A percentile compares a stretch with the other conserved stretches of the same genome.
Conservation (phyloP, 129 eudicot genomes). For the Gnaphalium uliginosum region DNA sequence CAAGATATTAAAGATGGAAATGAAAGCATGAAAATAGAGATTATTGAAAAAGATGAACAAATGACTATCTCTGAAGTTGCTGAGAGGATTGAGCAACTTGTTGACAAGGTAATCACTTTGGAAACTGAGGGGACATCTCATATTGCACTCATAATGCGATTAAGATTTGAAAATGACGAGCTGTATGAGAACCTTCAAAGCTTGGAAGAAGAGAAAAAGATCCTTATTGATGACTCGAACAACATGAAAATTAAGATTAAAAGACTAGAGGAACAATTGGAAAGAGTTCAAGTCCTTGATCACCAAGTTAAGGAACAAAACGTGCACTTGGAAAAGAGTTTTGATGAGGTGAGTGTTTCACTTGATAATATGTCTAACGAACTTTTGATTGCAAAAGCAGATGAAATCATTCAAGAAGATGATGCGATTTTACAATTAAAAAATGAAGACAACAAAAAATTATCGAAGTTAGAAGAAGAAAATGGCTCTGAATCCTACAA, state of each 20-base stretch:
- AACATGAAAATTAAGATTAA: conserved; percentile 42
- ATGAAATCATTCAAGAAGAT: conserved; percentile 25
- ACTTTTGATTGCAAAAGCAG: conserved; percentile 34
- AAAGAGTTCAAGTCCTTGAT: conserved; percentile 40
- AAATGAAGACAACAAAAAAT: not conserved
- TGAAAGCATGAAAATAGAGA: conserved; percentile 35
- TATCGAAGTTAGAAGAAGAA: not conserved
- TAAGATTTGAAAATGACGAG: conserved; percentile 46
- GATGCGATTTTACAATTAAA: not conserved
- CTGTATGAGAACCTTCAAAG: conserved; percentile 43
- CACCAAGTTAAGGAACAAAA: conserved; percentile 34
- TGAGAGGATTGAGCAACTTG: conserved; percentile 71
- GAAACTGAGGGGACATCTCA: conserved; percentile 61
- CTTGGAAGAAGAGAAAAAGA: conserved; percentile 47
- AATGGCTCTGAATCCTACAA: conserved; percentile 6
- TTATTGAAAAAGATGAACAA: conserved; percentile 29
- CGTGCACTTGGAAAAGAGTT: conserved; percentile 36
- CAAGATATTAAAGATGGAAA: conserved; percentile 30
- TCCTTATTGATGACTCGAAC: conserved; percentile 33
- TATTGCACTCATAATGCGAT: conserved; percentile 46
- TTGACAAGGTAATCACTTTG: conserved; percentile 50
- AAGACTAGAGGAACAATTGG: conserved; percentile 51
- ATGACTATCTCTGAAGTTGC: conserved; percentile 55
- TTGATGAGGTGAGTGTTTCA: conserved; percentile 37
- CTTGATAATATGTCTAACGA: conserved; percentile 49